phyloP scores from a whole-genome alignment of 2,329 filamentous ascomycete species.

The Aspergillus novoparasiticus region DNA sequence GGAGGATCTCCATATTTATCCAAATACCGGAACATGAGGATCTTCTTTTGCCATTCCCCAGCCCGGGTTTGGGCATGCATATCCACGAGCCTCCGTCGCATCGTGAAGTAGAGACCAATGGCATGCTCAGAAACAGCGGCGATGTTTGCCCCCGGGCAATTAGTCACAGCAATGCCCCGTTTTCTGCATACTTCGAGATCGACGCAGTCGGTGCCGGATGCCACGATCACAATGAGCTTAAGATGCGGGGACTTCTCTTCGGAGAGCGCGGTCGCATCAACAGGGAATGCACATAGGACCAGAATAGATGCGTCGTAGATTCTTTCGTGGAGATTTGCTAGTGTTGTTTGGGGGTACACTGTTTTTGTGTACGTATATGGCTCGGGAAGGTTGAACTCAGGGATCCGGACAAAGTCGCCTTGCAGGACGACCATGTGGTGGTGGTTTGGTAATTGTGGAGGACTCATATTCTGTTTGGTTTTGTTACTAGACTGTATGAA shows the following conservation, averaged over 20 bases:
- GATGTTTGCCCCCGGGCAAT: conserved; percentile 52
- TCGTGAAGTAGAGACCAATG: conserved; percentile 52
- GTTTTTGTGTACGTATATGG: conserved; percentile 38
- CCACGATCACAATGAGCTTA: conserved; percentile 48
- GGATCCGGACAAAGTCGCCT: conserved; percentile 44
- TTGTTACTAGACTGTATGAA: neutral
- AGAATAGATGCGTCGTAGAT: conserved; percentile 52
- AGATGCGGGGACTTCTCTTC: conserved; percentile 48
- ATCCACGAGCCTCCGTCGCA: conserved; percentile 44
- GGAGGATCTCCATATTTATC: conserved; percentile 38
- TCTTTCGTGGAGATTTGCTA: conserved; percentile 42
- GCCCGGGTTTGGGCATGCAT: conserved; percentile 40
- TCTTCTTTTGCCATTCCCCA: conserved; percentile 45
- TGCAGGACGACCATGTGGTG: conserved; percentile 54
- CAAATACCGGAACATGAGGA: conserved; percentile 34
- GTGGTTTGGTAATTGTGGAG: conserved; percentile 32
- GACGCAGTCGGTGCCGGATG: conserved; percentile 52
- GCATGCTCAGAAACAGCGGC: conserved; percentile 55
- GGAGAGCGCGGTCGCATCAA: conserved; percentile 41
- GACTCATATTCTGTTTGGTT: conserved; percentile 9
- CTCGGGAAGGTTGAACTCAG: conserved; percentile 47
- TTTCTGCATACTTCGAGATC: conserved; percentile 48
- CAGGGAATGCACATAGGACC: conserved; percentile 40
- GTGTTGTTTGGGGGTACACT: conserved; percentile 38
- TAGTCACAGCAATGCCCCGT: conserved; percentile 49